A percentile compares a stretch with the other conserved stretches of the same genome.
phyloP scores from a whole-genome alignment of 352 stramenopile genomes.

The Pythium brachiatum region DNA sequence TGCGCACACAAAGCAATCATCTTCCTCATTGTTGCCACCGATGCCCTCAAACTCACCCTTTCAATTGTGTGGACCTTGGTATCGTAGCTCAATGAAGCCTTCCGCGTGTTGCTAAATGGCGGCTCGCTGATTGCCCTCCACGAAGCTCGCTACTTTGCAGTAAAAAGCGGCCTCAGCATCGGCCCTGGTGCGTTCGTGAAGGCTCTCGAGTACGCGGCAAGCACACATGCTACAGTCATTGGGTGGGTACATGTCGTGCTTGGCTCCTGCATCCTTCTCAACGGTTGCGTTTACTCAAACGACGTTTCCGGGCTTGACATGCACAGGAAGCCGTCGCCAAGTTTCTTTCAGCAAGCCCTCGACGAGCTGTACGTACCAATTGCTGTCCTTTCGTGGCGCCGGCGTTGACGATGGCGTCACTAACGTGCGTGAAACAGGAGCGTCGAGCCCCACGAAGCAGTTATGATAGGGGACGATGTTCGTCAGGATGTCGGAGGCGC shows the following conservation, averaged over 20 bases:
- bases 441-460: conserved; percentile 29
- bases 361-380: conserved; percentile 35
- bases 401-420: neutral
- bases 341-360: conserved; percentile 48
- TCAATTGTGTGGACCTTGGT: neutral
- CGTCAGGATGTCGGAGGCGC: conserved; percentile 46
- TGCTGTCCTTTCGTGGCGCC: neutral
- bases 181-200: conserved; percentile 56
- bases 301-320: neutral
- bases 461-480: conserved; percentile 64
- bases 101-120: conserved; percentile 45
- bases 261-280: neutral
- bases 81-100: conserved; percentile 49
- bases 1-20: conserved; percentile 5
- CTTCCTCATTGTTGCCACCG: neutral
- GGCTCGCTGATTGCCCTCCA: conserved; percentile 55
- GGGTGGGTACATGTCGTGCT: conserved; percentile 32
- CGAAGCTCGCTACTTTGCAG: conserved; percentile 50
- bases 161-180: conserved; percentile 45
- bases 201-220: conserved; percentile 45
- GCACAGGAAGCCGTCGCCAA: conserved; percentile 43
- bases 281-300: neutral
- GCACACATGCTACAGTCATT: conserved; percentile 41
- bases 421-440: conserved; percentile 19
- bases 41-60: neutral